Percentiles rank a stretch among this genome's conserved stretches.
Evolutionary conservation across 2,329 filamentous ascomycete species (phyloP).

Genomic region (Penicillium sp.): DNA sequence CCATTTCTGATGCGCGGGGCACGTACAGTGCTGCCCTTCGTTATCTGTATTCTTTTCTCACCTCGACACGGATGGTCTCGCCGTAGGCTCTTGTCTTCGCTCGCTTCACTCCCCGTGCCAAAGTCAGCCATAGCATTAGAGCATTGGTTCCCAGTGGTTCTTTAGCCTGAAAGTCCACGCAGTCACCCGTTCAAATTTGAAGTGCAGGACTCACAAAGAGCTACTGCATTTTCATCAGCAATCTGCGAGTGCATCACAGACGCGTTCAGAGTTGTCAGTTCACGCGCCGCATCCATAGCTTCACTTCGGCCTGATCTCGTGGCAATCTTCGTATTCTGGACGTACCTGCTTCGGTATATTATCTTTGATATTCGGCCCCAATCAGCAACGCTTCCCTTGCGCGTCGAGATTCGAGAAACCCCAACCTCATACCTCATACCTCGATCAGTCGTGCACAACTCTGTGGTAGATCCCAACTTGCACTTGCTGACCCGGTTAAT

Average conservation of each 20-base stretch:
- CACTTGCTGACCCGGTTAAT: neutral
- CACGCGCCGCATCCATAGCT: neutral
- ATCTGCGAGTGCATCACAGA: neutral
- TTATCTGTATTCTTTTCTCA: neutral
- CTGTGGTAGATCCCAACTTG: neutral
- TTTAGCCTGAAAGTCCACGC: neutral
- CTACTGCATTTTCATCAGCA: neutral
- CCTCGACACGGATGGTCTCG: neutral
- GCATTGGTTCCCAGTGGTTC: conserved; percentile 1
- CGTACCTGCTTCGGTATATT: neutral
- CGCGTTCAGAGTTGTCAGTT: neutral
- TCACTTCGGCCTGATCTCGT: neutral
- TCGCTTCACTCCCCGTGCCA: conserved; percentile 2
- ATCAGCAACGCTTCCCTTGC: neutral
- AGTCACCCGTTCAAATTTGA: neutral
- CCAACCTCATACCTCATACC: neutral
- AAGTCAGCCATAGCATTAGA: neutral
- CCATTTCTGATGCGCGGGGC: neutral
- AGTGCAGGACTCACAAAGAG: too few species aligned
- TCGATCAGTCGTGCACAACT: neutral
- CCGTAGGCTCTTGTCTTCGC: neutral
- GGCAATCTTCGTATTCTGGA: neutral
- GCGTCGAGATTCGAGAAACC: neutral
- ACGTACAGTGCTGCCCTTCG: neutral
- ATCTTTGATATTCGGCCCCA: neutral